A percentile compares a stretch with the other conserved stretches of the same genome.
These are phyloP conservation scores for Didymella pomorum DNA, from an alignment of 2,329 filamentous ascomycete species.

Conservation along the genomic window DNA sequence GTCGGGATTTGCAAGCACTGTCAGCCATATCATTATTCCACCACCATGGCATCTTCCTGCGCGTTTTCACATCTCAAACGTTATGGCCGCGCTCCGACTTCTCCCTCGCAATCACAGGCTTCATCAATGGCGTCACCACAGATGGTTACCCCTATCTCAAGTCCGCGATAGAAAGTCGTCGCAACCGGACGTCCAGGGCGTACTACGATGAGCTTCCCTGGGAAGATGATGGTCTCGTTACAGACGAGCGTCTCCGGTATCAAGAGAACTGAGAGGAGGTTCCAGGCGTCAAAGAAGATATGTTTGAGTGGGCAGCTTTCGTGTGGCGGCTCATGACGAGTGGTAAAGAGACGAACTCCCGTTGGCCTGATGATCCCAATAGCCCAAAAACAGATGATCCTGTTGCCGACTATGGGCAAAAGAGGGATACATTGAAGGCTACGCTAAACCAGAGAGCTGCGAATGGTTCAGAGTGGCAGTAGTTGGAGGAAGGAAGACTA, in stretches of 20 bases:
- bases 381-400: background rate
- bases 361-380: background rate
- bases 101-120: background rate
- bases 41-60: background rate
- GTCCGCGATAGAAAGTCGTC: background rate
- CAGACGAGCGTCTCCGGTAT: background rate
- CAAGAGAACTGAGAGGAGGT: background rate
- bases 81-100: background rate
- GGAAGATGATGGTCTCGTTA: background rate
- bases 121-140: background rate
- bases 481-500: background rate
- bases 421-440: background rate
- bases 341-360: background rate
- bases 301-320: background rate
- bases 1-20: background rate
- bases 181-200: background rate
- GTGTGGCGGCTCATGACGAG: constrained; percentile 4
- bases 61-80: background rate
- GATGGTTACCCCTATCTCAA: background rate
- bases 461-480: background rate
- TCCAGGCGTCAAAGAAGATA: background rate
- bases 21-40: background rate
- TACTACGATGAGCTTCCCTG: background rate
- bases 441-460: background rate
- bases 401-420: background rate